Evolutionary conservation across 768 basidiomycete genomes (phyloP).

Genomic region (Chlorophyllum brunneum): DNA sequence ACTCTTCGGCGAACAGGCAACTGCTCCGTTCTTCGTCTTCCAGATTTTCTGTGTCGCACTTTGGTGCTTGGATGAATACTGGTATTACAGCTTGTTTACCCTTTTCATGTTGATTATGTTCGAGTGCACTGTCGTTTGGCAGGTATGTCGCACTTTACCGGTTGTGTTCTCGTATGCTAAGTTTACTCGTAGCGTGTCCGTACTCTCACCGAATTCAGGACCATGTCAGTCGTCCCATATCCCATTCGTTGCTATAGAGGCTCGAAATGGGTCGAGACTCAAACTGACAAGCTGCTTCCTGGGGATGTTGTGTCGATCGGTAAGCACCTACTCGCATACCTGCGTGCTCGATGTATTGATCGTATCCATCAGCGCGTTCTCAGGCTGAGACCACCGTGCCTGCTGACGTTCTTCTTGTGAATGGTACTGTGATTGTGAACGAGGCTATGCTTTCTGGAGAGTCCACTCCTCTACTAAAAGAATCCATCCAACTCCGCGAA

Average conservation of each 20-base stretch:
- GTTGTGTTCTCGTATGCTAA: not conserved
- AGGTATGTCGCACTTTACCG: constrained; percentile 49
- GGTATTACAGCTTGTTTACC: constrained; percentile 98
- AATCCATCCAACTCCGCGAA: constrained; percentile 86
- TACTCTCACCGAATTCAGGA: constrained; percentile 93
- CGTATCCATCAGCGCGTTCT: constrained; percentile 44
- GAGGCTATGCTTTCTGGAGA: constrained; percentile 99
- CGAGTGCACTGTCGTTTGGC: constrained; percentile 98
- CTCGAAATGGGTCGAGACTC: constrained; percentile 72
- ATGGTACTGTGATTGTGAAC: constrained; percentile 94
- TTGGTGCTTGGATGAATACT: constrained; percentile 98
- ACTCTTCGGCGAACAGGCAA: constrained; percentile 92
- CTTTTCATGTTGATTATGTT: constrained; percentile 98
- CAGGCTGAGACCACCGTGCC: constrained; percentile 85
- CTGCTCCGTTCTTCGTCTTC: constrained; percentile 99
- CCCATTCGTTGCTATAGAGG: constrained; percentile 80
- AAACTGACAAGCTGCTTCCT: constrained; percentile 85
- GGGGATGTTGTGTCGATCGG: constrained; percentile 87
- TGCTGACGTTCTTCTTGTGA: constrained; percentile 88
- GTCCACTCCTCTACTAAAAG: constrained; percentile 94
- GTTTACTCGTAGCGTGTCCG: constrained; percentile 64
- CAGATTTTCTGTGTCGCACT: constrained; percentile 97
- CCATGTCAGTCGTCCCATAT: constrained; percentile 93
- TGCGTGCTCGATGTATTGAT: constrained; percentile 8
- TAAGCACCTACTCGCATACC: constrained; percentile 19